Evolutionary conservation across 345 rosid species (phyloP).

Genomic region (Dimocarpus longan): DNA sequence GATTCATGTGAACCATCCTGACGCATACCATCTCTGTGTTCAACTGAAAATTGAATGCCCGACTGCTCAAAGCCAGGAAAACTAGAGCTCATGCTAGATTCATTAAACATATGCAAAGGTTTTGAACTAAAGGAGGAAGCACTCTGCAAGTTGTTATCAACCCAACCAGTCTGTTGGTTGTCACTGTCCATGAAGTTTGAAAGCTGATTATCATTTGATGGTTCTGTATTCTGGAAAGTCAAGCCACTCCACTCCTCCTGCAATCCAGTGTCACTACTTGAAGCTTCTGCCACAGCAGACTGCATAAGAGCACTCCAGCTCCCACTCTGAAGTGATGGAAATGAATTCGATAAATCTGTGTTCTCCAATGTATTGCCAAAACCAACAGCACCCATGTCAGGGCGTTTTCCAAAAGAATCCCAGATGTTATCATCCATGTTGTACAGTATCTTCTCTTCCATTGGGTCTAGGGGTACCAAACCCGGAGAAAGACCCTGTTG

Average conservation of each 20-base stretch:
- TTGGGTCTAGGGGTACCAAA: conserved; percentile 71
- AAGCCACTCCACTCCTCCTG: conserved; percentile 82
- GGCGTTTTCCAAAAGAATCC: conserved; percentile 47
- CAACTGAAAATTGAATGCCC: conserved; percentile 33
- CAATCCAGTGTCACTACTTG: conserved; percentile 60
- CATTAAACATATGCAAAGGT: conserved; percentile 29
- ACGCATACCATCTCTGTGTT: conserved; percentile 36
- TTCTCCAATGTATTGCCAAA: conserved; percentile 41
- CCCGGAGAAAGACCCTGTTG: conserved; percentile 39
- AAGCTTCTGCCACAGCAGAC: conserved; percentile 86
- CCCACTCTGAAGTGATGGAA: conserved; percentile 75
- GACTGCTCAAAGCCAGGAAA: conserved; percentile 59
- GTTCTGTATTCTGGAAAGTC: conserved; percentile 58
- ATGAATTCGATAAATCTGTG: conserved; percentile 45
- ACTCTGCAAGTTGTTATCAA: conserved; percentile 46
- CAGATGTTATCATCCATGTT: conserved; percentile 65
- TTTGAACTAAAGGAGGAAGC: conserved; percentile 40
- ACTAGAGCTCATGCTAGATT: conserved; percentile 36
- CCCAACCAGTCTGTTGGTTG: conserved; percentile 56
- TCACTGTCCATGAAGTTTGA: conserved; percentile 46
- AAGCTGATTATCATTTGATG: conserved; percentile 45
- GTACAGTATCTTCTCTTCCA: conserved; percentile 77
- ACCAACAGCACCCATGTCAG: conserved; percentile 48
- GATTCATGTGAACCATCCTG: conserved; percentile 40
- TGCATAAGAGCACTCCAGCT: conserved; percentile 99